Evolutionary conservation across 2,329 filamentous ascomycete species (phyloP).

Genomic region (Phoma sp.): DNA sequence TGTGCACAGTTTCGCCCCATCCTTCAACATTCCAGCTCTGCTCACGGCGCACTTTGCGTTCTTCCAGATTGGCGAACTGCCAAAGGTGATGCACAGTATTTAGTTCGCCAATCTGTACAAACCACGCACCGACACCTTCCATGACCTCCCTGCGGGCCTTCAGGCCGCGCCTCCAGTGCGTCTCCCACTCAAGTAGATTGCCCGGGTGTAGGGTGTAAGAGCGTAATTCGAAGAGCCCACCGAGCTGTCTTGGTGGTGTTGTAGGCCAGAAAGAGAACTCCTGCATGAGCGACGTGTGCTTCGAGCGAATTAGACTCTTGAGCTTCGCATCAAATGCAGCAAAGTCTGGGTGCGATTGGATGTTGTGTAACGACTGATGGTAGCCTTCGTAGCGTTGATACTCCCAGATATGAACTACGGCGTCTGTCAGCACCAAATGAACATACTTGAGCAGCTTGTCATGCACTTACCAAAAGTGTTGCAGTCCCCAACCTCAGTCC

Average conservation of each 20-base stretch:
- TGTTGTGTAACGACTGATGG: slow-evolving; percentile 86
- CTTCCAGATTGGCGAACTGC: slow-evolving; percentile 97
- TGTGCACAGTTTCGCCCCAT: slow-evolving; percentile 97
- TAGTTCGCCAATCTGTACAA: slow-evolving; percentile 95
- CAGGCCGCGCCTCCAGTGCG: slow-evolving; percentile 92
- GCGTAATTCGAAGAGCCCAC: slow-evolving; percentile 92
- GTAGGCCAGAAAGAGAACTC: slow-evolving; percentile 99
- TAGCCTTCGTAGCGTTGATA: slow-evolving; percentile 98
- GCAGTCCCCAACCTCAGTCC: slow-evolving; percentile 95
- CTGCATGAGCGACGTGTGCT: slow-evolving; percentile 93
- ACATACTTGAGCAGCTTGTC: too few species aligned
- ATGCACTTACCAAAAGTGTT: slow-evolving; percentile 82
- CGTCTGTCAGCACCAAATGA: slow-evolving; percentile 17
- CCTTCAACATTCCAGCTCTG: slow-evolving; percentile 94
- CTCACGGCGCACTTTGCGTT: slow-evolving; percentile 87
- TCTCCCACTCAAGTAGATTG: slow-evolving; percentile 97
- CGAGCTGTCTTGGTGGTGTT: slow-evolving; percentile 83
- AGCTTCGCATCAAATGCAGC: slow-evolving; percentile 83
- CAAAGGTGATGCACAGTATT: slow-evolving; percentile 98
- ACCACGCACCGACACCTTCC: slow-evolving; percentile 98
- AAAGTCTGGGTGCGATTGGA: slow-evolving; percentile 83
- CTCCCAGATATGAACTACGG: slow-evolving; percentile 96
- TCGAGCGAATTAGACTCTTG: slow-evolving; percentile 81
- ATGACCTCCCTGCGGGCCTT: slow-evolving; percentile 93
- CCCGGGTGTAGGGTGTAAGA: slow-evolving; percentile 97